Evolutionary conservation across 176 grass and related monocot genomes (phyloP), one percentile per base, ranked within the genome.

Genomic region (Rhynchospora breviuscula): DNA sequence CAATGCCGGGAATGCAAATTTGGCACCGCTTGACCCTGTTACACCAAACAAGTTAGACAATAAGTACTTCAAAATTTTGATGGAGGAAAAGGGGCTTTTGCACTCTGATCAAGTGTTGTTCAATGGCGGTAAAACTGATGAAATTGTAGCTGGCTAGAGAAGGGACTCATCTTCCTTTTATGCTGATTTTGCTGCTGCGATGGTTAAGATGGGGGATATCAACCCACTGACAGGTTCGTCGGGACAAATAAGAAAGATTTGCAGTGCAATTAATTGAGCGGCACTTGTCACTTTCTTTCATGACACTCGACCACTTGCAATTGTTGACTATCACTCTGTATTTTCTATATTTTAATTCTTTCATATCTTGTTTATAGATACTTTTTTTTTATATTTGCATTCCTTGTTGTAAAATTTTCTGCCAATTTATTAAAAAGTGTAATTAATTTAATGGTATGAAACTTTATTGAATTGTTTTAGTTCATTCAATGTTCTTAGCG

Each of bases 81-180:
- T 89, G 64, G 26, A 75, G 1, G 59, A 69, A 40, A 85, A 25
- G 82, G 92, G 79, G 5, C 87, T 94, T 3, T 89, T 94, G 60
- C 89, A 87, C 71, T 86, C 89, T 0, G 89, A 91, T 87, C 88
- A 93, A 80, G 46, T 54, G 89, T 85, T 91, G 1, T 91, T 93
- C 84, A 93, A 85, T 25, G n/a, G 10, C 57, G 78, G 48, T 53
- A 44, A 75, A 29, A 57, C 84, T 19, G 86, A 93, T 82, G 75
- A 5, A 56, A 84, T 51, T 3, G 86, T 74, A 52, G 63, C 3
- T 10, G 63, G 26, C 22, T 21, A 23, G 8, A 21, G 26, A 9
- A 31, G 22, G 22, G 22, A 23, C 63, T 31, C 19, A 31, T 31
- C 63, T 6, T 67, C 63, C 26, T 93, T 93, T 74, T 54, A 1